These are phyloP conservation scores for Colletotrichum sp. DNA, from an alignment of 2,329 filamentous ascomycete species.

Conservation along the genomic window DNA sequence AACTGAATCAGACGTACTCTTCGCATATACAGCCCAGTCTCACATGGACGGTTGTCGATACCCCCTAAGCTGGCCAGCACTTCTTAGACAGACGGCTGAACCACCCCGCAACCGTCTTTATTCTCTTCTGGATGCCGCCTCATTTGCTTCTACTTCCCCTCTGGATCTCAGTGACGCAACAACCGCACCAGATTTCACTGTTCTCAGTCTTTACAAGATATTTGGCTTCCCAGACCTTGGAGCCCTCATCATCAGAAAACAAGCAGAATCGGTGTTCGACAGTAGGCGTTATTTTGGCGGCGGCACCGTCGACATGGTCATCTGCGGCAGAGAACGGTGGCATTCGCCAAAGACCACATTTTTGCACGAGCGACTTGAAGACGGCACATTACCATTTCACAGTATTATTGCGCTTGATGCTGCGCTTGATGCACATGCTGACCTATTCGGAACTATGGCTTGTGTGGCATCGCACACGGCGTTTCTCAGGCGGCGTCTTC, in stretches of 20 bases:
- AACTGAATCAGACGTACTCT: conserved; percentile 36
- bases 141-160: conserved; percentile 77
- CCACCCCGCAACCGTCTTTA: background rate
- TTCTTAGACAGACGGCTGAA: conserved; percentile 32
- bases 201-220: conserved; percentile 95
- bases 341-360: conserved; percentile 76
- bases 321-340: conserved; percentile 80
- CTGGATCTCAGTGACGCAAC: conserved; percentile 70
- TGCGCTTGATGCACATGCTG: conserved; percentile 72
- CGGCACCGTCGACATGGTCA: conserved; percentile 90
- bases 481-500: conserved; percentile 65
- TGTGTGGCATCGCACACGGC: conserved; percentile 74
- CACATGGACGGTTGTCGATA: conserved; percentile 23
- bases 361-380: conserved; percentile 84
- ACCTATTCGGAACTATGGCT: conserved; percentile 75
- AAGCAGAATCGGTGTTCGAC: conserved; percentile 67
- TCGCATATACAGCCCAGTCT: conserved; percentile 21
- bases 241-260: conserved; percentile 80
- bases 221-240: conserved; percentile 95
- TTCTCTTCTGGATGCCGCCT: conserved; percentile 68
- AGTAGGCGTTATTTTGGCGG: conserved; percentile 87
- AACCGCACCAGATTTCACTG: conserved; percentile 80
- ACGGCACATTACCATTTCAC: conserved; percentile 90
- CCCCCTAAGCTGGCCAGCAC: conserved; percentile 64
- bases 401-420: conserved; percentile 83